A percentile compares a stretch with the other conserved stretches of the same genome.
phyloP scores from a whole-genome alignment of 1,284 basidiomycete genomes.

The Bondarzewia mesenterica region DNA sequence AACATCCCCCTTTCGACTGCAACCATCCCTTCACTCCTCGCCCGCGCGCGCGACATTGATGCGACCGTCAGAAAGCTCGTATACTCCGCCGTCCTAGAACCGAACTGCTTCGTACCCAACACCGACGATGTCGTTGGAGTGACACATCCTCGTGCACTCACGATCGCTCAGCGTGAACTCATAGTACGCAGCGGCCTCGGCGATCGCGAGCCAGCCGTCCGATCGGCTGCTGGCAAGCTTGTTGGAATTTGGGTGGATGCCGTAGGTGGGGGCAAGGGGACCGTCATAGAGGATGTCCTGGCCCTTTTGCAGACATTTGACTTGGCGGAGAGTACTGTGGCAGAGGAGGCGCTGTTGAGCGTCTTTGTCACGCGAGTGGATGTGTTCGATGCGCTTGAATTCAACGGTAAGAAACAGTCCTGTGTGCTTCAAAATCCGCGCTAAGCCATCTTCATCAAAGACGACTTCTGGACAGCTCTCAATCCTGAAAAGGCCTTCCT shows the following conservation, averaged over 20 bases:
- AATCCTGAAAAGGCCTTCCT: conserved; percentile 82
- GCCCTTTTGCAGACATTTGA: conserved; percentile 63
- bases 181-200: conserved; percentile 79
- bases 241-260: conserved; percentile 55
- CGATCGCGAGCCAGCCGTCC: conserved; percentile 81
- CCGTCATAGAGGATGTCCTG: conserved; percentile 26
- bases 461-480: conserved; percentile 69
- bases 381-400: conserved; percentile 58
- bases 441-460: conserved; percentile 32
- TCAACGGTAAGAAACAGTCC: conserved; percentile 48
- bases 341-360: conserved; percentile 60
- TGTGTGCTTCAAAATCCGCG: not conserved
- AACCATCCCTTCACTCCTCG: conserved; percentile 66
- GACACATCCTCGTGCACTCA: conserved; percentile 61
- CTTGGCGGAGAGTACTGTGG: conserved; percentile 47
- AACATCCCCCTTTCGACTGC: conserved; percentile 61
- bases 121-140: conserved; percentile 34
- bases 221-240: conserved; percentile 72
- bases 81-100: conserved; percentile 61
- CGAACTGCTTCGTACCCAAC: conserved; percentile 14
- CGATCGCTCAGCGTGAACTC: conserved; percentile 71
- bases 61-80: conserved; percentile 76
- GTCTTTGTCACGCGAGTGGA: conserved; percentile 56
- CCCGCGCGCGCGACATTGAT: conserved; percentile 83
- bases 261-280: conserved; percentile 11